These are phyloP conservation scores for Penicillium arizonense DNA, from an alignment of 495 filamentous ascomycete genomes.

Conservation along the genomic window DNA sequence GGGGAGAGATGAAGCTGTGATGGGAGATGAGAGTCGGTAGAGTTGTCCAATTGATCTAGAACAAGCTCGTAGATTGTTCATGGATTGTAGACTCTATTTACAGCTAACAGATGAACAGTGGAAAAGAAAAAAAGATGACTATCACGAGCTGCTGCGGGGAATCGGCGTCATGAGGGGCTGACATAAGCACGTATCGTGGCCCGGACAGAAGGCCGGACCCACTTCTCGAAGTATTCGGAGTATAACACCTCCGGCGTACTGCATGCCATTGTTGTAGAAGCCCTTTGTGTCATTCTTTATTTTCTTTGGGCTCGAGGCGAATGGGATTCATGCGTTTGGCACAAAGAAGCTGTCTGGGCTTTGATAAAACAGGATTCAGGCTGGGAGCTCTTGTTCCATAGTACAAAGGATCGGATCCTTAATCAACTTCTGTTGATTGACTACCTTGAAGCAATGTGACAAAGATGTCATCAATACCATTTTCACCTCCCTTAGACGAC, in stretches of 20 bases:
- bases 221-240: not conserved
- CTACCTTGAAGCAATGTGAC: no score
- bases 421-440: no score
- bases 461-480: no score
- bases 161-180: slow-evolving; percentile 18
- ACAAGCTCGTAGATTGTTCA: slow-evolving; percentile 31
- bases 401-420: no score
- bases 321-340: no score
- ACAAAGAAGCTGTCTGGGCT: no score
- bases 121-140: slow-evolving; percentile 19
- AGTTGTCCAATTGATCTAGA: slow-evolving; percentile 29
- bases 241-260: no score
- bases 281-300: not conserved
- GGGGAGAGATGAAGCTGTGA: slow-evolving; percentile 19
- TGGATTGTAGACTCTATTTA: slow-evolving; percentile 19
- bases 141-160: slow-evolving; percentile 23
- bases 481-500: no score
- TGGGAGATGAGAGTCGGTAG: slow-evolving; percentile 16
- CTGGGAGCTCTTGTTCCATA: no score
- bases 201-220: slow-evolving; percentile 2
- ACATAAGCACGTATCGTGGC: not conserved
- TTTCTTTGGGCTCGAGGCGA: no score
- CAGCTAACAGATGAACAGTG: slow-evolving; percentile 1
- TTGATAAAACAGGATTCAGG: no score
- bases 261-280: not conserved